Percentiles rank a stretch among this genome's conserved stretches.
phyloP scores from a whole-genome alignment of 2,329 filamentous ascomycete genomes.

The Neofusicoccum kwambonambiense region DNA sequence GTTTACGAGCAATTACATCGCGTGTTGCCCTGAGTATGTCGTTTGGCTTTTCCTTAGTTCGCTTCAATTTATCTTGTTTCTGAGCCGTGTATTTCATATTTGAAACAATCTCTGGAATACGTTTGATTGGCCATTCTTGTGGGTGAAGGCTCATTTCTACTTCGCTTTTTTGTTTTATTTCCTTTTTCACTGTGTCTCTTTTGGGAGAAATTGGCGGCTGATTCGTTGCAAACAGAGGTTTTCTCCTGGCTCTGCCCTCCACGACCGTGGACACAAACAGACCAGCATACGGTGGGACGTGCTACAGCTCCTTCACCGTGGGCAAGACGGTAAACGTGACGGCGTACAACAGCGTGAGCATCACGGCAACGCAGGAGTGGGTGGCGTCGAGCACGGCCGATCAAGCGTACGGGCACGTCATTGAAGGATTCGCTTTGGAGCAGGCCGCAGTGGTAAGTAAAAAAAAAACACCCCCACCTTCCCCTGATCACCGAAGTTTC shows the following conservation, averaged over 20 bases:
- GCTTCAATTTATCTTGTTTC: not conserved
- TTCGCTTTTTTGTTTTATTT: no score
- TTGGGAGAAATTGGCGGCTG: no score
- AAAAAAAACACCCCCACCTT: not conserved
- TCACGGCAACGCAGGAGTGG: constrained; percentile 18
- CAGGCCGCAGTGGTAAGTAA: not conserved
- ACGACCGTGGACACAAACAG: constrained; percentile 22
- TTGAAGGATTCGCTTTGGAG: constrained; percentile 27
- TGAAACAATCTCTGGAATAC: no score
- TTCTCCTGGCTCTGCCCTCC: constrained; percentile 23
- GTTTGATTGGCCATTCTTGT: no score
- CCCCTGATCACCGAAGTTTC: not conserved
- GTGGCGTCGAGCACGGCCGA: constrained; percentile 13
- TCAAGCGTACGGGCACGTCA: constrained; percentile 29
- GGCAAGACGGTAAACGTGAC: constrained; percentile 23
- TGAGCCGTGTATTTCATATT: not conserved
- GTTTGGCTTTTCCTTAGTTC: not conserved
- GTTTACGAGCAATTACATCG: constrained; percentile 26
- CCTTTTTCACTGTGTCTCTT: not conserved
- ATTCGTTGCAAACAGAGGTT: constrained; percentile 21
- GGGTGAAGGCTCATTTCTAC: no score
- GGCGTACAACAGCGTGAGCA: constrained; percentile 23
- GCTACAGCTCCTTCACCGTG: constrained; percentile 26
- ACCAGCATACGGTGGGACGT: constrained; percentile 30
- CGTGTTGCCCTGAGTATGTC: constrained; percentile 30